Evolutionary conservation across 2,329 filamentous ascomycete genomes (phyloP), one percentile per base, ranked within the genome.

Genomic region (Colletotrichum sansevieriae): DNA sequence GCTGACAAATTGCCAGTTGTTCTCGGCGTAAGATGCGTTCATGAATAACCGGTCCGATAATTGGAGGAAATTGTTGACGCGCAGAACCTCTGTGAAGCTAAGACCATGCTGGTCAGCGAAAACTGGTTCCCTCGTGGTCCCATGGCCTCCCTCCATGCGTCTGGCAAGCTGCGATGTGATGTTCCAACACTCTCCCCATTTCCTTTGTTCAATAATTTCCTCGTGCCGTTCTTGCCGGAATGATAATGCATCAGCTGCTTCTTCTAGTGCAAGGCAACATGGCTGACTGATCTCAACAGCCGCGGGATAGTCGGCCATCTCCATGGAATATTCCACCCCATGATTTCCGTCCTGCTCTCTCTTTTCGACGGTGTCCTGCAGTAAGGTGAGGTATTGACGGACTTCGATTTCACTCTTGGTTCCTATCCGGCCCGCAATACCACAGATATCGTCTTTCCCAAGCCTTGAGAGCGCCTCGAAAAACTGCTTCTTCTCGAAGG

Each of bases 341-440:
- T 33, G 39, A 47, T 77, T 76, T 10, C 73, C 71, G 55, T 76
- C 73, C 18, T 74, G 73, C 46, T 81, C 81, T 44, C 83, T 80
- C 22, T 79, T 75, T 41, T 83, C 77, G 6, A 81, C 72, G 1
- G 82, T 84, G 20, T 84, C 80, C 10, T 89, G 82, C 5, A 98
- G 83, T 1, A 92, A 77, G 7, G 82, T 74, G 4, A 97, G 77
- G 75, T 94, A 94, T 58, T 91, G 87, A 33, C 85, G 85, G 39
- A 96, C 88, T 78, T 98, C 94, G 9, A 91, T 76, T 71, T 89
- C 86, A 66, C 89, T 91, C 79, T 98, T 98, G 39, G 88, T 91
- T 0, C 83, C 83, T 15, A 97, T 82, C 0, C 86, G 83, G 9
- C 79, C 74, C 1, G 92, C 85, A 63, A 98, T 91, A 1, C 84